Evolutionary conservation across 2,329 filamentous ascomycete genomes (phyloP).

Genomic region (Nemania diffusa): DNA sequence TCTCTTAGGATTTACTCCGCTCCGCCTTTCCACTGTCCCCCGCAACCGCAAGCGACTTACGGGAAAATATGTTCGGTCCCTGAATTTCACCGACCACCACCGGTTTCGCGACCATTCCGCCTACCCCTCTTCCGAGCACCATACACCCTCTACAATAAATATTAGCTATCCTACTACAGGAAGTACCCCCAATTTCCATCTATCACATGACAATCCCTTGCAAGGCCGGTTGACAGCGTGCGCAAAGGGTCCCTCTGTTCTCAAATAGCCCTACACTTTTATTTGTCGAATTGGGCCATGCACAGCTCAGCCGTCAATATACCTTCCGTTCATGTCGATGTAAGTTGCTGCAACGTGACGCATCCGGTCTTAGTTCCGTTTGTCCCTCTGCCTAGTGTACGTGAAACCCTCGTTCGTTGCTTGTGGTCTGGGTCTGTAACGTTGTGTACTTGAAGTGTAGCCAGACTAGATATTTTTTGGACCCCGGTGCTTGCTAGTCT

Average conservation of each 20-base stretch:
- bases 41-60: conserved; percentile 33
- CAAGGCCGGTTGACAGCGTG: background rate
- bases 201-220: background rate
- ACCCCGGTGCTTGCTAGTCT: conserved; percentile 27
- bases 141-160: background rate
- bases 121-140: conserved; percentile 13
- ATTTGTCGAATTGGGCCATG: conserved; percentile 9
- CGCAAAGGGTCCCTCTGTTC: background rate
- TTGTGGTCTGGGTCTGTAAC: conserved; percentile 31
- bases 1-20: conserved; percentile 28
- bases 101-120: conserved; percentile 10
- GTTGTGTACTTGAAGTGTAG: conserved; percentile 14
- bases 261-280: background rate
- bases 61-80: conserved; percentile 6
- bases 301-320: conserved; percentile 16
- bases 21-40: conserved; percentile 40
- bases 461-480: conserved; percentile 14
- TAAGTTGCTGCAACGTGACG: conserved; percentile 35
- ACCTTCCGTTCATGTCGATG: conserved; percentile 15
- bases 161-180: background rate
- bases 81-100: conserved; percentile 35
- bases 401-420: conserved; percentile 20
- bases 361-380: conserved; percentile 24
- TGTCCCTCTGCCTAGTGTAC: background rate
- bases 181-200: background rate